Evolutionary conservation across 441 rosid species (phyloP).

Genomic region (Raphanus hybrid): DNA sequence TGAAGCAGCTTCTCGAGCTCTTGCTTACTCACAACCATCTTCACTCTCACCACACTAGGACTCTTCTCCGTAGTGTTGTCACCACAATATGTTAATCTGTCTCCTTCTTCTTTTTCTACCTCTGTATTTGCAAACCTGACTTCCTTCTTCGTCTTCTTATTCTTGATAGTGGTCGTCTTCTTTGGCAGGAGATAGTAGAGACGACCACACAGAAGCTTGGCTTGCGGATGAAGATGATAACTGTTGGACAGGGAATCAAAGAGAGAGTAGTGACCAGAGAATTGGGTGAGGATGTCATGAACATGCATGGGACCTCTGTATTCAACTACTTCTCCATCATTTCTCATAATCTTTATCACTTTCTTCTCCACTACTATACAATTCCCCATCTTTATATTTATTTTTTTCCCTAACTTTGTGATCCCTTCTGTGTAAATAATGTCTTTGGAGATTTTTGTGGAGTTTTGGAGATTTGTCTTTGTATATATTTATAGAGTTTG

Average conservation of each 20-base stretch:
- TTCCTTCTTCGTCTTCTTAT: slow-evolving; percentile 49
- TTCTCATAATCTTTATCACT: slow-evolving; percentile 60
- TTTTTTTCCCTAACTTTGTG: slow-evolving; percentile 1
- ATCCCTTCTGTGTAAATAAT: slow-evolving; percentile 13
- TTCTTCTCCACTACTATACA: slow-evolving; percentile 62
- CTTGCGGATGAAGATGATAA: slow-evolving; percentile 58
- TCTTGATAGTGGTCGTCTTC: slow-evolving; percentile 36
- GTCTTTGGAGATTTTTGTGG: slow-evolving; percentile 4
- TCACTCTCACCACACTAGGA: slow-evolving; percentile 59
- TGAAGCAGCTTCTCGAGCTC: slow-evolving; percentile 67
- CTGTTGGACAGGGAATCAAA: slow-evolving; percentile 53
- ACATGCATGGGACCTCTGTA: slow-evolving; percentile 67
- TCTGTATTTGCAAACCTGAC: slow-evolving; percentile 65
- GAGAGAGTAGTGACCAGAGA: slow-evolving; percentile 61
- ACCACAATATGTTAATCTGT: slow-evolving; percentile 29
- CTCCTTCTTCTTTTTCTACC: slow-evolving; percentile 43
- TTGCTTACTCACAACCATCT: slow-evolving; percentile 74
- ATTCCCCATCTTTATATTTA: slow-evolving; percentile 61
- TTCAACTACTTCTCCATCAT: slow-evolving; percentile 78
- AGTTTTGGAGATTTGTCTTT: slow-evolving; percentile 27
- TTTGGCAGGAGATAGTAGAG: slow-evolving; percentile 63
- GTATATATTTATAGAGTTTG: slow-evolving; percentile 38
- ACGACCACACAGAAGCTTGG: slow-evolving; percentile 56
- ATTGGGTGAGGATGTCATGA: slow-evolving; percentile 65
- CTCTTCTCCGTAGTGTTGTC: slow-evolving; percentile 33